Base-by-base conservation (phyloP, 2,329 filamentous ascomycete species). In the Colletotrichum tamarilloi region DNA sequence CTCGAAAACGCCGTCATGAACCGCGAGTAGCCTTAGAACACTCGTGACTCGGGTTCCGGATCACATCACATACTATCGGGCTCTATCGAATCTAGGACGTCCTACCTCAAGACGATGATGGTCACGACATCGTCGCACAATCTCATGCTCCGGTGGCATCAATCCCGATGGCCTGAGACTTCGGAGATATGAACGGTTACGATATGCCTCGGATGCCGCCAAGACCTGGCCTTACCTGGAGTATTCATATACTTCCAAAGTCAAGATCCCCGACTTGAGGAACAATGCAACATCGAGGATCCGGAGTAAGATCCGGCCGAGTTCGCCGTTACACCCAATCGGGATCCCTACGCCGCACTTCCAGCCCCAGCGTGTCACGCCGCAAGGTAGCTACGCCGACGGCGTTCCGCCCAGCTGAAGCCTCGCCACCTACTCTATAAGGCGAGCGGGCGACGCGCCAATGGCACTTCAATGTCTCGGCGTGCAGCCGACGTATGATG, bases 371-470 rank as follows among this genome's bases (percentile, higher is more conserved):
- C n/a, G 53, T 63, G 19, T 38, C 12, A 63, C 38, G 28, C 22
- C 19, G 8, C 52, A 24, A 6, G 4, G 2, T 7, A 69, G 58
- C 53, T 58, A 66, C 38, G 42, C 69, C 69, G 58, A 56, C 24
- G 66, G 69, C 66, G 59, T 32, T 32, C 65, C 53, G 66, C 32
- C 42, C 56, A 46, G 35, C 6, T 14, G 38, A 35, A 46, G 19
- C 35, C 14, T 32, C 38, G 5, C 24, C 58, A 63, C 28, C 30
- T 59, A 14, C 14, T 58, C 4, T 6, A 63, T 64, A 32, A 38
- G 28, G 28, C 14, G 24, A 64, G 8, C 16, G 5, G 22, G 14
- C 12, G 19, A 6, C 6, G 28, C 35, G 22, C 12, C 12, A 62
- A 5, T 38, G 35, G 57, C 5, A 30, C 16, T 49, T 30, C 16